phyloP scores from a whole-genome alignment of 2,329 filamentous ascomycete genomes.

The Aureobasidium sp. region DNA sequence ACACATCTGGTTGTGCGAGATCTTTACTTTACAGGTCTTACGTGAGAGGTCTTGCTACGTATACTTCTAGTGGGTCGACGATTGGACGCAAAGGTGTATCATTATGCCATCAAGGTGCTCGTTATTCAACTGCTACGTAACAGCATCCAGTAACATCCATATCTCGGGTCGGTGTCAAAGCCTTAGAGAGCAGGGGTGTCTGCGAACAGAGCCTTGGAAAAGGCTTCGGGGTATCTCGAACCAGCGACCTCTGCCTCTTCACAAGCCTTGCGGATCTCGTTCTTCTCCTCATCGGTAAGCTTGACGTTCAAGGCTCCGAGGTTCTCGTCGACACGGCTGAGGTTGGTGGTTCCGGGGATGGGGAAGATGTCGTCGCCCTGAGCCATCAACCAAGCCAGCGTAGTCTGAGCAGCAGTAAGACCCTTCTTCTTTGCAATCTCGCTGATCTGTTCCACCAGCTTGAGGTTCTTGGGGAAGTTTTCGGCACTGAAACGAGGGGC shows the following conservation, averaged over 20 bases:
- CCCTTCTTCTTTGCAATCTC: conserved; percentile 46
- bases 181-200: conserved; percentile 21
- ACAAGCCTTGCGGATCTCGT: conserved; percentile 28
- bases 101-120: neutral
- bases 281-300: conserved; percentile 28
- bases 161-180: neutral
- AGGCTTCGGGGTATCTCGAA: conserved; percentile 31
- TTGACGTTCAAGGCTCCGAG: conserved; percentile 28
- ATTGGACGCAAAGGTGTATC: neutral
- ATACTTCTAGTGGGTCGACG: neutral
- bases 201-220: conserved; percentile 28
- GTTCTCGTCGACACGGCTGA: conserved; percentile 40
- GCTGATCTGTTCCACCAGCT: conserved; percentile 43
- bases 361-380: conserved; percentile 35
- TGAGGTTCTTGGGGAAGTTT: conserved; percentile 49
- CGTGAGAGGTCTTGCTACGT: neutral
- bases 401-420: conserved; percentile 48
- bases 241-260: conserved; percentile 29
- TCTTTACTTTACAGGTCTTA: neutral
- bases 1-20: neutral
- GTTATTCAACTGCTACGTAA: neutral
- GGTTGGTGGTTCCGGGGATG: conserved; percentile 40
- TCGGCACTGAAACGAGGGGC: conserved; percentile 43
- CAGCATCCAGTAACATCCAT: neutral
- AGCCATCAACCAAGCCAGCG: conserved; percentile 54